Evolutionary conservation across 2,329 filamentous ascomycete genomes (phyloP), one percentile per base, ranked within the genome.

Genomic region (Cladosporium velox): DNA sequence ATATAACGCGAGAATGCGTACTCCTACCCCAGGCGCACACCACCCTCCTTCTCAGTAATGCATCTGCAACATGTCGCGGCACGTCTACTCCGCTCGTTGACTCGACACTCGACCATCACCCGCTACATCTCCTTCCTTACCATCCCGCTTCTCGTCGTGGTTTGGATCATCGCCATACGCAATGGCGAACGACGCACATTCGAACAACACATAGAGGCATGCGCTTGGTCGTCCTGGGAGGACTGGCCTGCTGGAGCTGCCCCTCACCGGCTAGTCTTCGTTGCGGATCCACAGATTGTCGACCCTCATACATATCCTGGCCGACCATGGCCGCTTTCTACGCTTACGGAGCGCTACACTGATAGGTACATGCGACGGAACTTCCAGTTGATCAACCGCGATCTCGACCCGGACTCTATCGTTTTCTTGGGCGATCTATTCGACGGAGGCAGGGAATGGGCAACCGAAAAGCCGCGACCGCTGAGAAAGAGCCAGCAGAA

Each of bases 401-500:
- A 87, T 21, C 83, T 98, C 15, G 86, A 87, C n/a, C 95, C 95
- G 0, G 92, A 97, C 75, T 93, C 91, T 18, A 83, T 96, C 0
- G 87, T 97, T 75, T 98, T 99, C 75, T 82, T 99, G 0, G 95
- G 95, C 8, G 95, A 99, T 75, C 82, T 99, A 0, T 97, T 99
- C 73, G 95, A 99, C 75, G 95, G 95, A 4, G 95, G 95, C 10
- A 87, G 95, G 71, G 95, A 99, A 81, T 99, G 95, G 95, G 90
- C 89, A 72, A 94, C 93, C 15, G 80, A 41, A 2, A 55, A 59
- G 41, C 69, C 73, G 14, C 66, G 68, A 44, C 55, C 61, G 14
- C 58, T 75, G 63, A 73, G 65, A 24, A 35, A 49, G 26, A 66
- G 60, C 30, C 69, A 73, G 67, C 70, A 69, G 51, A 64, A 71